Base-by-base conservation (phyloP, 495 filamentous ascomycete species). In the Aspergillus ostianus region DNA sequence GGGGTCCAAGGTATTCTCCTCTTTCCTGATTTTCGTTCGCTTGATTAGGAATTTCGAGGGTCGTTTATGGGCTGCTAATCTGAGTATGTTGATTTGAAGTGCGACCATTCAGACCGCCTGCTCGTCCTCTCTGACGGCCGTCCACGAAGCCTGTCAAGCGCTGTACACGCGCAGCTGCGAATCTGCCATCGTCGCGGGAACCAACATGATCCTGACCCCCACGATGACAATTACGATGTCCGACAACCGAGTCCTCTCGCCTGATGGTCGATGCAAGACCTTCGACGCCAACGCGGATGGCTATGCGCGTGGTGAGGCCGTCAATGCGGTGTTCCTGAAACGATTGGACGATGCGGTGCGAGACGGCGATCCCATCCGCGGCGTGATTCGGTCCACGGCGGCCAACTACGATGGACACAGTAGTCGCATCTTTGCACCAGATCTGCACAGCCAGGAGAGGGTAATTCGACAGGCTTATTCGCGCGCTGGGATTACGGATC, bases 261-360 rank as follows among this genome's bases (percentile, higher is more conserved):
- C 44, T 2, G 61, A 53, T 19, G 62, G 62, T 0, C 53, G 51
- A 9, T 88, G 80, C 45, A 77, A 82, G 59, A 81, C 80, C 1
- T 91, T 86, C 56, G 84, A 87, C 63, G 71, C 74, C 4, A 61
- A 68, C 12, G 87, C 84, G 0, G 78, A 85, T 59, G 87, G 60
- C 13, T 90, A 85, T 62, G 83, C 69, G 0, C 77, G 86, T 13
- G 88, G 77, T 15, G 88, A 90, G 62, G 69, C 64, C 1, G 63
- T 76, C n/a, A 60, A 18, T 52, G 68, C 68, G 0, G 21, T 77
- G 12, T 74, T 68, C 41, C 26, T 80, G 0, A 78, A 73, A 53
- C 15, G 13, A 1, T 47, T 71, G 1, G 51, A 55, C 7, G 32
- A 72, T 26, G 75, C 77, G 10, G 52, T 77, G 2, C n/a, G 46